These are phyloP conservation scores for Zopfia rhizophila DNA, from an alignment of 2,329 filamentous ascomycete genomes.

Conservation along the genomic window DNA sequence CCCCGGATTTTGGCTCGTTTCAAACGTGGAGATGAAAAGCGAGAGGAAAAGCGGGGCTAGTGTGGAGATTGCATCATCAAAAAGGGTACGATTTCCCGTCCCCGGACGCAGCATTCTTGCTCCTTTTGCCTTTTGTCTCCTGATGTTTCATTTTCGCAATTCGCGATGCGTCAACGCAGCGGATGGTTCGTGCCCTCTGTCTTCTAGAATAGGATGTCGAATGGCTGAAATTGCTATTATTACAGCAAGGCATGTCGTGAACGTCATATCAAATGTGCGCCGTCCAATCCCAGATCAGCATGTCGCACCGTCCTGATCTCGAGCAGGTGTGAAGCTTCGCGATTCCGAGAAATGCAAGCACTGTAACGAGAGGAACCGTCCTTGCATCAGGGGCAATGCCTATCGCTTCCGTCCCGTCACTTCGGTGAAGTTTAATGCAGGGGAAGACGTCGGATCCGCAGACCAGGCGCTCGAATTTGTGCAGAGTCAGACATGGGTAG, in stretches of 20 bases:
- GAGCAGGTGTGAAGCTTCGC: constrained; percentile 38
- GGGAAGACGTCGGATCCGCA: constrained; percentile 41
- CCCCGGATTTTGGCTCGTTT: too few species aligned
- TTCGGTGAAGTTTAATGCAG: constrained; percentile 44
- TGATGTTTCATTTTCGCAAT: constrained; percentile 4
- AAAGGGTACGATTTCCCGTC: constrained; percentile 26
- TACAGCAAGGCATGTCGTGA: constrained; percentile 42
- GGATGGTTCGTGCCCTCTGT: constrained; percentile 39
- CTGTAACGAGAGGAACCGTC: constrained; percentile 38
- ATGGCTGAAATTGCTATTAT: constrained; percentile 25
- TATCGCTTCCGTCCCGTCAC: constrained; percentile 44
- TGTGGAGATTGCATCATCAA: constrained; percentile 23
- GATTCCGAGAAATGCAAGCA: constrained; percentile 43
- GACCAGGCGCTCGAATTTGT: constrained; percentile 41
- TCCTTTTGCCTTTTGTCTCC: constrained; percentile 10
- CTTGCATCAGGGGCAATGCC: constrained; percentile 41
- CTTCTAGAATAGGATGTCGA: constrained; percentile 15
- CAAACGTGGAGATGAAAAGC: too few species aligned
- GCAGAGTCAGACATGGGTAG: constrained; percentile 38
- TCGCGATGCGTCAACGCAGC: constrained; percentile 39
- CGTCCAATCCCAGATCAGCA: too few species aligned
- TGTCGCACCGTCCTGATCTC: too few species aligned
- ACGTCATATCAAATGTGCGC: constrained; percentile 45
- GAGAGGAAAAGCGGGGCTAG: too few species aligned
- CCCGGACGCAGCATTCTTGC: constrained; percentile 25